Percentiles rank a stretch among this genome's conserved stretches.
phyloP scores from a whole-genome alignment of 331 rosid species.

The Pyrus hybrid region DNA sequence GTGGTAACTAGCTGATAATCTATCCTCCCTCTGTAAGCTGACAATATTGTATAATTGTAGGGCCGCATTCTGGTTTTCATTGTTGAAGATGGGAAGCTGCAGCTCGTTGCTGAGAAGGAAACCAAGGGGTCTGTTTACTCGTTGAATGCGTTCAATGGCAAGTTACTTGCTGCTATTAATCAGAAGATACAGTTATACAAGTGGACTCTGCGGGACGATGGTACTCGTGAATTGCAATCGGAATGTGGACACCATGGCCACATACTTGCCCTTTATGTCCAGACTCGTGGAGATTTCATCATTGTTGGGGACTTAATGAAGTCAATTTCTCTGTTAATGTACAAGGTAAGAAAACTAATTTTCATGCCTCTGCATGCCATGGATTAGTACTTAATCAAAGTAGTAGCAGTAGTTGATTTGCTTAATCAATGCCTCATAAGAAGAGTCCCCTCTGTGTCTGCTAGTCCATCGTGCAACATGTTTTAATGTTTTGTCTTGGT shows the following conservation, averaged over 20 bases:
- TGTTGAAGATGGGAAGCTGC: constrained; percentile 91
- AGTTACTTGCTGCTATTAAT: constrained; percentile 84
- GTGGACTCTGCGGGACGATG: constrained; percentile 90
- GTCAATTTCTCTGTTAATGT: constrained; percentile 76
- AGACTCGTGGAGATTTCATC: constrained; percentile 83
- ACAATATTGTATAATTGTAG: constrained; percentile 26
- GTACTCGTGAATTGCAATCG: constrained; percentile 77
- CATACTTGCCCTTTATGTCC: constrained; percentile 78
- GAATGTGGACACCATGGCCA: constrained; percentile 97
- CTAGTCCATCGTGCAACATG: not conserved
- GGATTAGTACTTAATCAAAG: not conserved
- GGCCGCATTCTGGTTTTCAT: constrained; percentile 83
- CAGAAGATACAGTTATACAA: constrained; percentile 89
- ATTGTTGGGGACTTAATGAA: constrained; percentile 90
- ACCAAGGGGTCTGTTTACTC: constrained; percentile 89
- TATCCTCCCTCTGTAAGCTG: not conserved
- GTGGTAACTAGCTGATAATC: not conserved
- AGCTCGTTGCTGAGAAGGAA: constrained; percentile 86
- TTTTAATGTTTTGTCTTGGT: too few relatives aligned
- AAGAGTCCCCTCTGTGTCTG: not conserved
- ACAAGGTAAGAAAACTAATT: constrained; percentile 49
- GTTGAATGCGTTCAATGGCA: constrained; percentile 82
- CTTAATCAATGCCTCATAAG: not conserved
- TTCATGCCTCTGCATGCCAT: not conserved
- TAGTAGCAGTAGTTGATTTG: not conserved